phyloP scores from a whole-genome alignment of 139 green algal species.

The Pleodorina starrii region DNA sequence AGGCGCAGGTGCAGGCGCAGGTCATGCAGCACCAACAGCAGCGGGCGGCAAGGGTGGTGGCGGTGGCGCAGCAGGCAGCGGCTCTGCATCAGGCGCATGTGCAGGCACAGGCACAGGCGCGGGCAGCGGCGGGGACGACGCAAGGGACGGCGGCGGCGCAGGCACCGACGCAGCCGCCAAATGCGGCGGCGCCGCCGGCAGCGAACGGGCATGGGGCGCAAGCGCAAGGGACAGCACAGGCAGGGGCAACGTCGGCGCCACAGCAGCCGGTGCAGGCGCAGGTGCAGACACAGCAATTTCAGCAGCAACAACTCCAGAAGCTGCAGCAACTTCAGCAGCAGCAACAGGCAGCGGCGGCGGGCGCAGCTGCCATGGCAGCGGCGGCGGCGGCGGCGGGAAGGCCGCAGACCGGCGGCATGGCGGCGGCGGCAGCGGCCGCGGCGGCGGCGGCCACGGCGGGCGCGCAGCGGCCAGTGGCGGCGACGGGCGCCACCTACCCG shows the following conservation, averaged over 20 bases:
- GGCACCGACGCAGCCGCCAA: neutral
- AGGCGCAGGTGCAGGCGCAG: neutral
- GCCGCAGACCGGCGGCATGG: neutral
- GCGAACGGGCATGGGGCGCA: neutral
- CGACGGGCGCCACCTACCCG: neutral
- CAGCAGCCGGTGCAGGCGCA: neutral
- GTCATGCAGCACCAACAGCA: neutral
- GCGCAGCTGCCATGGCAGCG: slow-evolving; percentile 1
- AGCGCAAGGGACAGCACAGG: neutral
- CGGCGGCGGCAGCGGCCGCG: neutral
- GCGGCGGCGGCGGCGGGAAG: neutral
- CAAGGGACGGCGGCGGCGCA: neutral
- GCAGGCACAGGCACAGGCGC: neutral
- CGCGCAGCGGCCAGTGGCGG: neutral
- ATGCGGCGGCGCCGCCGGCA: neutral
- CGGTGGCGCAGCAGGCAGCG: neutral
- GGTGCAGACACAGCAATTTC: neutral
- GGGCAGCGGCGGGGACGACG: neutral
- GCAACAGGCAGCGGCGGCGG: neutral
- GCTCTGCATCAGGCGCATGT: neutral
- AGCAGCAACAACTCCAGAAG: neutral
- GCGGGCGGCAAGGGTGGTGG: neutral
- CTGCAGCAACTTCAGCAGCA: neutral
- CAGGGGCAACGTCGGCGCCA: no score
- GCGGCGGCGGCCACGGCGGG: neutral